Percentiles rank a stretch among this genome's conserved stretches.
phyloP scores from a whole-genome alignment of 345 rosid genomes.

The Kandelia obovata region DNA sequence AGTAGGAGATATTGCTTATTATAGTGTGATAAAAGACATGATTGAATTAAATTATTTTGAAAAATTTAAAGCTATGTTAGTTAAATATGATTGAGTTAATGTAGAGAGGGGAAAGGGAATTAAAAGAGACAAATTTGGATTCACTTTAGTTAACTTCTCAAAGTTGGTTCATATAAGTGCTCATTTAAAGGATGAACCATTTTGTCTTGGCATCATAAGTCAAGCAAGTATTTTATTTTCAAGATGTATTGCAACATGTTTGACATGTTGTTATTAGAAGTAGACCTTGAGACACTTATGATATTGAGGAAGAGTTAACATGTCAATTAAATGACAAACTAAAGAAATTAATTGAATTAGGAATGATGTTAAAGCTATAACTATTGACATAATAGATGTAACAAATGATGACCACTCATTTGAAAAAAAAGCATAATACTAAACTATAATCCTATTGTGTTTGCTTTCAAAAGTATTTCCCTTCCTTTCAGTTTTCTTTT shows the following conservation, averaged over 20 bases:
- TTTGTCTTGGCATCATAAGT: not conserved
- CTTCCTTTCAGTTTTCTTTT: no score
- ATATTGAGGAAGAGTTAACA: not conserved
- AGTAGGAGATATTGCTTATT: not conserved
- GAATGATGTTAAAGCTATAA: not conserved
- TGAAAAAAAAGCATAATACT: not conserved
- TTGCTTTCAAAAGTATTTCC: no score
- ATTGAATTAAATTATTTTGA: no score
- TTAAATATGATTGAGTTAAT: no score
- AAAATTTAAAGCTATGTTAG: no score
- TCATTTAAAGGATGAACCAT: not conserved
- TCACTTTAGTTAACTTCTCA: no score
- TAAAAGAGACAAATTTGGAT: no score
- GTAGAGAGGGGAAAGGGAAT: no score
- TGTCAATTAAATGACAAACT: not conserved
- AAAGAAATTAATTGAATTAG: not conserved
- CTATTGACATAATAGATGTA: not conserved
- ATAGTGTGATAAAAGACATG: not conserved
- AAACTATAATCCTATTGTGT: no score
- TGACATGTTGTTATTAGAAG: not conserved
- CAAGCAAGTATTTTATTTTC: not conserved
- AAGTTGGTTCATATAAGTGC: no score
- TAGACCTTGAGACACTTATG: not conserved
- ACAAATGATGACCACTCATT: not conserved
- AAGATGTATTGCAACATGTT: not conserved